Evolutionary conservation across 73 alveolate genomes (phyloP), one percentile per base, ranked within the genome.

Genomic region (Symbiodinium pilosum): DNA sequence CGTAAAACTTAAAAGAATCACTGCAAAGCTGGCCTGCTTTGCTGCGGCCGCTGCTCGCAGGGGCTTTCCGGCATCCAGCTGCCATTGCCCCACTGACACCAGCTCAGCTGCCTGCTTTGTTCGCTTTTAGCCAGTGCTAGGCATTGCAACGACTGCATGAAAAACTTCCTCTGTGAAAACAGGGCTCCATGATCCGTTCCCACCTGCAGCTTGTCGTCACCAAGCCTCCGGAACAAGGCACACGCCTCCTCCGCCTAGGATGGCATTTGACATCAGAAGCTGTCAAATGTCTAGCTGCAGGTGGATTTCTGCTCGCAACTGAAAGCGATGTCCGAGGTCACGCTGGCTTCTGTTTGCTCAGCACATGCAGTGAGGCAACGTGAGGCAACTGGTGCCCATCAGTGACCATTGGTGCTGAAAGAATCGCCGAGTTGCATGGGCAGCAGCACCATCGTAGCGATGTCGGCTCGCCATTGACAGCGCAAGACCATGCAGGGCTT

Each of bases 31-130:
- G 7, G 77, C 77, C 77, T 64, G 77, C 77, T 64, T 36, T 30
- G 77, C 77, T 16, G 77, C 21, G 28, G 77, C 77, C 14, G 39
- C 77, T 30, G 91, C 91, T 44, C 32, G 41, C 24, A 69, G 21
- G 26, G 87, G 87, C 88, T 91, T 11, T 26, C 77, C 51, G 40
- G 97, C 97, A 85, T 43, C 77, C 97, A 91, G 77, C 44, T 43
- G 77, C 87, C 87, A 91, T 44, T 41, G 77, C n/a, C 81, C 97
- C 83, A 91, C 52, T n/a, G 97, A 91, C 56, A 68, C 87, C 81
- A 91, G 40, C 88, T 91, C 52, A 4, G 97, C 87, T 30, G 97
- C 97, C 97, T 91, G 51, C 77, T 64, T 21, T 36, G 28, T 12
- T 26, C 28, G 77, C 32, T 64, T 47, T 14, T 47, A 14, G 14